A percentile compares a stretch with the other conserved stretches of the same genome.
These are phyloP conservation scores for Diaporthe helianthi DNA, from an alignment of 2,329 filamentous ascomycete genomes.

Conservation along the genomic window DNA sequence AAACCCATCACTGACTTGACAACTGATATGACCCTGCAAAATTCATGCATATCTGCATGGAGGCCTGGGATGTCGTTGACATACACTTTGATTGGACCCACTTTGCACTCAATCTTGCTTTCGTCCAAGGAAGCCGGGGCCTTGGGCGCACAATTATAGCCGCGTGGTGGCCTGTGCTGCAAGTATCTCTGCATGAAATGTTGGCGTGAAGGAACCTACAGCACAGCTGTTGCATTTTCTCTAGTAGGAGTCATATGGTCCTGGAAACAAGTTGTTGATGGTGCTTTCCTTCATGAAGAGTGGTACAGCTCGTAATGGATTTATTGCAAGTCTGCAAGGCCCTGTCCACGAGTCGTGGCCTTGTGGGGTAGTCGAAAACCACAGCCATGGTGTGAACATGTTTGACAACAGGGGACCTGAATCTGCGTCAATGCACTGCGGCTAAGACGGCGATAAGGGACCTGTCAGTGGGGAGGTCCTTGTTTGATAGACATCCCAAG, in stretches of 20 bases:
- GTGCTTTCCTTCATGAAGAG: background rate
- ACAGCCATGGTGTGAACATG: background rate
- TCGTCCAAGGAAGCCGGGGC: conserved; percentile 2
- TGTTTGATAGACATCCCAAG: conserved; percentile 15
- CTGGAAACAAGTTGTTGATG: background rate
- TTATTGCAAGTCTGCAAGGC: background rate
- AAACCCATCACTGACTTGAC: background rate
- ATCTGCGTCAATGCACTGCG: background rate
- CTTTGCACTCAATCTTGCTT: conserved; percentile 2
- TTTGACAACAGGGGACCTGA: background rate
- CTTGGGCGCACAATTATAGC: conserved; percentile 8
- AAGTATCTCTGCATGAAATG: conserved; percentile 13
- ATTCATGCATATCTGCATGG: conserved; percentile 1
- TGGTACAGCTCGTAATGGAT: background rate
- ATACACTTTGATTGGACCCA: conserved; percentile 13
- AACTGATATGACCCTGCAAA: background rate
- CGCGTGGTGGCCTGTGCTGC: background rate
- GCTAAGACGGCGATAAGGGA: background rate
- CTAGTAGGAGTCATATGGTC: background rate
- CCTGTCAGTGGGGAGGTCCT: background rate
- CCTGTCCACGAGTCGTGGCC: conserved; percentile 8
- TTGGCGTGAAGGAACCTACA: background rate
- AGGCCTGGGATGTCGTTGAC: background rate
- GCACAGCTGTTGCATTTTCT: background rate
- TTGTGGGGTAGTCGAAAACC: background rate